phyloP scores from a whole-genome alignment of 371 early-diverging fungal genomes.

The Mucor piriformis region DNA sequence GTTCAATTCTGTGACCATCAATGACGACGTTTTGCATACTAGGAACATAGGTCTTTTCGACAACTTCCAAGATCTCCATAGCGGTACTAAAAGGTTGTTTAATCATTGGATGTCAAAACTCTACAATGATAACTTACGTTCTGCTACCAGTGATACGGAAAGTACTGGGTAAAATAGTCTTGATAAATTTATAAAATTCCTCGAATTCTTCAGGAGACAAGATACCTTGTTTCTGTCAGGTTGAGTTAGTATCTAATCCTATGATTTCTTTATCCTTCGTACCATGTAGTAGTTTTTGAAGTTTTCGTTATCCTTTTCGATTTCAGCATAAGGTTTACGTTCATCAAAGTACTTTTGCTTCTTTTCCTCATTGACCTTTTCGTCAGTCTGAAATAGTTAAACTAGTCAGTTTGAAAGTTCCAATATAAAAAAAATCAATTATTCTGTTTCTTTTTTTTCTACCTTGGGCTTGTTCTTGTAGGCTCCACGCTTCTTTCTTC shows the following conservation, averaged over 20 bases:
- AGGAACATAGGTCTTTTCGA: constrained; percentile 60
- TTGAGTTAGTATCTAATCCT: background rate
- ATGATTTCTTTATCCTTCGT: background rate
- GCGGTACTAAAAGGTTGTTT: constrained; percentile 36
- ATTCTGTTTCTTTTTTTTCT: background rate
- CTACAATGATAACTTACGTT: constrained; percentile 65
- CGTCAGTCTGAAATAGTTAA: background rate
- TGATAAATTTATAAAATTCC: constrained; percentile 63
- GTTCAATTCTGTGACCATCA: constrained; percentile 73
- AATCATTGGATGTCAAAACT: too few relatives aligned
- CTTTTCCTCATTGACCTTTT: background rate
- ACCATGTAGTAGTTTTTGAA: constrained; percentile 83
- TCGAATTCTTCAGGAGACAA: constrained; percentile 86
- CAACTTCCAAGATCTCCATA: constrained; percentile 55
- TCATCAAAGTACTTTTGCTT: constrained; percentile 29
- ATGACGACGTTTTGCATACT: constrained; percentile 56
- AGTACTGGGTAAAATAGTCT: constrained; percentile 80
- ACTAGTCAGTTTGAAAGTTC: too few relatives aligned
- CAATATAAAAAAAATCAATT: too few relatives aligned
- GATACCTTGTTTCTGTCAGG: constrained; percentile 68
- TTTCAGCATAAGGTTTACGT: constrained; percentile 35
- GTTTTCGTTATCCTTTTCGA: constrained; percentile 64
- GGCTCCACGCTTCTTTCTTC: constrained; percentile 20
- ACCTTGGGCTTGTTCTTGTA: constrained; percentile 16
- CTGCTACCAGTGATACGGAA: constrained; percentile 94